phyloP scores from a whole-genome alignment of 352 stramenopile genomes.

The Pythium oligandrum region DNA sequence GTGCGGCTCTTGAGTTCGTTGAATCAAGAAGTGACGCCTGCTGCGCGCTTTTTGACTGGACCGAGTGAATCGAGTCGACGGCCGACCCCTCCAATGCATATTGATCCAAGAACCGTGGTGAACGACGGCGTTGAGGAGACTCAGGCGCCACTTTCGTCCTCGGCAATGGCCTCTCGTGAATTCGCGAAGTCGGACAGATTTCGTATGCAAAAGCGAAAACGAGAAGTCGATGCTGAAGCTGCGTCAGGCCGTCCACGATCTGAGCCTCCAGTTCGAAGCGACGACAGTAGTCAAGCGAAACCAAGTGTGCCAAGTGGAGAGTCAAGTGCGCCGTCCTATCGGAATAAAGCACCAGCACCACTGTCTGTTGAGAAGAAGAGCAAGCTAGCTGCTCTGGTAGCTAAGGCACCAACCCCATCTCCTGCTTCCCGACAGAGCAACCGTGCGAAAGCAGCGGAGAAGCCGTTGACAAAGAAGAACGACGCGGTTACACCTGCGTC shows the following conservation, averaged over 20 bases:
- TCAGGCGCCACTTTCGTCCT: too few species aligned
- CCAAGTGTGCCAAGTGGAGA: neutral
- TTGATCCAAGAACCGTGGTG: too few species aligned
- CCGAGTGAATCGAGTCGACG: too few species aligned
- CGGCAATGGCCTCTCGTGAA: too few species aligned
- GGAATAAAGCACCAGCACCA: slow-evolving; percentile 12
- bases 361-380: slow-evolving; percentile 7
- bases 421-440: slow-evolving; percentile 7
- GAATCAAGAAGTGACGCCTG: slow-evolving; percentile 35
- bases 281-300: too few species aligned
- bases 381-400: neutral
- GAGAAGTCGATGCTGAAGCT: slow-evolving; percentile 1
- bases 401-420: slow-evolving; percentile 7
- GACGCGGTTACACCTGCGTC: slow-evolving; percentile 1
- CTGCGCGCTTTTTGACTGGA: slow-evolving; percentile 3
- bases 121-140: too few species aligned
- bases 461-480: slow-evolving; percentile 8
- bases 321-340: slow-evolving; percentile 3
- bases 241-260: too few species aligned
- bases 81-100: too few species aligned
- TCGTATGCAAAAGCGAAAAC: slow-evolving; percentile 22
- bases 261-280: too few species aligned
- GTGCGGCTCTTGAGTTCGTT: slow-evolving; percentile 55
- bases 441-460: slow-evolving; percentile 2
- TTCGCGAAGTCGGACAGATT: too few species aligned